These are phyloP conservation scores for Sclerotinia nivalis DNA, from an alignment of 2,329 filamentous ascomycete species.

Conservation along the genomic window DNA sequence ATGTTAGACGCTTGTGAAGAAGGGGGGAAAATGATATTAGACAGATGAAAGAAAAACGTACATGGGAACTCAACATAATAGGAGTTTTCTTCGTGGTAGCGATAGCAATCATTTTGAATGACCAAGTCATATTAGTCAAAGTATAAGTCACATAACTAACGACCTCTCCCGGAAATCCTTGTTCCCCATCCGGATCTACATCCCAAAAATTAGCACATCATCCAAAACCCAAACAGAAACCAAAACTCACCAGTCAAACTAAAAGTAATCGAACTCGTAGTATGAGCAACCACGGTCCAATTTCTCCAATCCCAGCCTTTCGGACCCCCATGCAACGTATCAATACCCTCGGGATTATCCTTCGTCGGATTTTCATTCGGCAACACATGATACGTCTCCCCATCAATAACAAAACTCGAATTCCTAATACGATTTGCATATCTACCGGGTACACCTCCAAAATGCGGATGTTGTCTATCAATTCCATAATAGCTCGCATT, in stretches of 20 bases:
- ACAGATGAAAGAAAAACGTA: conserved; percentile 30
- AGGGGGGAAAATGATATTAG: neutral
- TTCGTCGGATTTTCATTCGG: conserved; percentile 63
- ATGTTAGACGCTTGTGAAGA: neutral
- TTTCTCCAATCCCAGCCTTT: conserved; percentile 70
- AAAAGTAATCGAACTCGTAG: conserved; percentile 68
- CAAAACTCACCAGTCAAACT: conserved; percentile 56
- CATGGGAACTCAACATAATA: conserved; percentile 73
- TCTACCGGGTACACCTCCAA: conserved; percentile 71
- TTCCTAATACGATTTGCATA: conserved; percentile 84
- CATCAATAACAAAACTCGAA: conserved; percentile 69
- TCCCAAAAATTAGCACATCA: neutral
- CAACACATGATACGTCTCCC: conserved; percentile 56
- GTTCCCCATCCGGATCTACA: conserved; percentile 63
- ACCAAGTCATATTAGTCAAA: conserved; percentile 65
- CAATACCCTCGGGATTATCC: conserved; percentile 52
- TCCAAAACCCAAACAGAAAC: neutral
- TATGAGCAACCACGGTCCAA: conserved; percentile 73
- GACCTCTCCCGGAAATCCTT: conserved; percentile 79
- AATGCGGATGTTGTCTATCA: conserved; percentile 67
- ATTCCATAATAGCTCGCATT: conserved; percentile 70
- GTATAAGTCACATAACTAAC: conserved; percentile 74
- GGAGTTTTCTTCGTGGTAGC: conserved; percentile 74
- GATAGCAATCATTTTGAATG: conserved; percentile 70
- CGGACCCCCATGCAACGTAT: conserved; percentile 69